Base-by-base conservation (phyloP, 2,329 filamentous ascomycete genomes). In the Exophiala aquamarina region DNA sequence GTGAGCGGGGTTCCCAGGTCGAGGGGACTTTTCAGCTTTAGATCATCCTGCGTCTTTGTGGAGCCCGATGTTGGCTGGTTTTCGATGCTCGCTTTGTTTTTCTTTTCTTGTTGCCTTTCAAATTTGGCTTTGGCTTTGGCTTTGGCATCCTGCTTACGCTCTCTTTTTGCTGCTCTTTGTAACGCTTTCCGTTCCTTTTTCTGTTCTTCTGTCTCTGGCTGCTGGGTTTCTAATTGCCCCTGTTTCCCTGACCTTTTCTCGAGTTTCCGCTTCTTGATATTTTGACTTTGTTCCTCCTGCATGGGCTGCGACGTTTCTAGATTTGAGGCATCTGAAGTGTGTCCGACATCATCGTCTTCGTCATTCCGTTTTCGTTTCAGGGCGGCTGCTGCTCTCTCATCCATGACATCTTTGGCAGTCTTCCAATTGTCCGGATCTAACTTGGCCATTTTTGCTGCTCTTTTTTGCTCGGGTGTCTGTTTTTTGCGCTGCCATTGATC, bases 401-500 rank as follows among this genome's bases (percentile, higher is more conserved):
- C 89, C 82, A 95, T 86, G 52, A 96, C 83, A 67, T 97, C 91
- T 67, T 95, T 92, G 52, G 90, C 92, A 56, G 83, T 93, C 74
- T 94, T 93, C 57, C 86, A 84, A 63, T 89, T 90, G 57, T 92
- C 89, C 19, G 93, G 91, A 62, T 97, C 89, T 32, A 97, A 79
- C 72, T 96, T 97, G 50, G 87, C 89, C 64, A 85, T 81, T 71
- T 90, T 90, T 46, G 89, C 87, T 58, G 86, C 84, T 53, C 83
- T 82, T 50, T 88, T 88, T 68, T 95, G 81, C 67, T 89, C 87
- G 66, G 95, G 95, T 41, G 89, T 92, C 72, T 97, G 91, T 75
- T 97, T 97, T 72, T 93, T 95, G 64, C 86, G 86, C 67, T 84
- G 83, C 89, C 90, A 95, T 84, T 96, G 89, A 61, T 93, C 87